Percentiles rank a stretch among this genome's conserved stretches.
Evolutionary conservation across 805 yeast genomes (phyloP).

Genomic region (Saturnispora sanitii): DNA sequence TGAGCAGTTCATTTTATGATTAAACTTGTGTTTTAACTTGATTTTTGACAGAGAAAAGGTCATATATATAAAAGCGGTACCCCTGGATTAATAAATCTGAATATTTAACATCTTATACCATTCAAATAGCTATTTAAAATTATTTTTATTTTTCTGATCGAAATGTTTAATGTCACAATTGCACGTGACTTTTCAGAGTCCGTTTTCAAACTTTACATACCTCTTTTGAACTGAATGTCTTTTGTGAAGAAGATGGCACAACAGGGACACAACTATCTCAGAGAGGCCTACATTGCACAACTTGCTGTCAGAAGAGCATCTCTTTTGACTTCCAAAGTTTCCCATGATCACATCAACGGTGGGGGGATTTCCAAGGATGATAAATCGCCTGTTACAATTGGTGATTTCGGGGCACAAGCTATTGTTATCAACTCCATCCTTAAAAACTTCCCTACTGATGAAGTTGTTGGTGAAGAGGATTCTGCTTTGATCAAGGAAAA

Average conservation of each 20-base stretch:
- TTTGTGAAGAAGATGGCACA: slow-evolving; percentile 1
- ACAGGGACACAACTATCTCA: slow-evolving; percentile 31
- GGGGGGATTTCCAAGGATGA: slow-evolving; percentile 69
- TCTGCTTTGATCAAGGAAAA: slow-evolving; percentile 55
- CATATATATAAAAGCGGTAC: no score
- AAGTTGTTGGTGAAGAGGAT: slow-evolving; percentile 91
- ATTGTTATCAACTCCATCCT: slow-evolving; percentile 76
- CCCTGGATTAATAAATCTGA: no score
- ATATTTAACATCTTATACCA: no score
- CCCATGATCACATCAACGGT: slow-evolving; percentile 40
- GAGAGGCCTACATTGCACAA: slow-evolving; percentile 72
- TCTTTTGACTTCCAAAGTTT: slow-evolving; percentile 54
- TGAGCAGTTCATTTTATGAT: no score
- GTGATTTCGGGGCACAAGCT: slow-evolving; percentile 95
- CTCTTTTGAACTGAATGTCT: background rate
- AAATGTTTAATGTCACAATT: background rate
- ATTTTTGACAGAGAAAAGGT: no score
- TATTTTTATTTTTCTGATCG: no score
- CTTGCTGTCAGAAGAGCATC: slow-evolving; percentile 88
- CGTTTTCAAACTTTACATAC: background rate
- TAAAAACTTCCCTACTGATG: slow-evolving; percentile 72
- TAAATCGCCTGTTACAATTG: slow-evolving; percentile 90
- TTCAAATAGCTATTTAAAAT: no score
- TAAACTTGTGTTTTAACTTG: no score
- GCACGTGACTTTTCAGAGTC: slow-evolving; percentile 1